Evolutionary conservation across 2,329 filamentous ascomycete species (phyloP), one percentile per base, ranked within the genome.

Genomic region (Calonectria henricotiae): DNA sequence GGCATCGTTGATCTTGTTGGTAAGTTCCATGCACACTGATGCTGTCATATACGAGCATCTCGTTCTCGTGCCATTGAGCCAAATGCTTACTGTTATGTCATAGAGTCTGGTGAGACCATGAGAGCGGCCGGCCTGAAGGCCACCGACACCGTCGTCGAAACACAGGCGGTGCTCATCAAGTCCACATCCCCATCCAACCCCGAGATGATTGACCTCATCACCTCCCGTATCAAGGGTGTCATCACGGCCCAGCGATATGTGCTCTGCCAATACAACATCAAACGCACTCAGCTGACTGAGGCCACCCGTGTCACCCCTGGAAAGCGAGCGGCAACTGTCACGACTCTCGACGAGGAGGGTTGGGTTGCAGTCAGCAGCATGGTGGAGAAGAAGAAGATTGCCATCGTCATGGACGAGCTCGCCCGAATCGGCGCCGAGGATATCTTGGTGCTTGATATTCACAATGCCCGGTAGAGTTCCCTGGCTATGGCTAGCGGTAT

Each of bases 101-200:
- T 76, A 96, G 96, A 99, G 87, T 98, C 96, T 23, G 96, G 96
- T 67, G 96, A 98, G 84, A 99, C 96, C 0, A 99, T 99, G 96
- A 93, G 94, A 79, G 96, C 96, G 23, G 96, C 96, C 49, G 96
- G 96, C 27, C 89, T 99, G 62, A 95, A 95, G 84, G 92, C 96
- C 67, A 98, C 98, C 77, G 95, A 96, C 77, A 99, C 96, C 2
- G 95, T 99, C 30, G 89, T 98, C 62, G 91, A 94, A 68, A 95
- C 93, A 66, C 94, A 92, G 20, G 95, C 96, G 37, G 92, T 98
- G 58, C 89, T 99, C 69, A 95, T 99, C 86, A 96, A 96, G 86
- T 98, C 95, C 47, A 94, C 92, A 80, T 89, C 91, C 68, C 92
- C 95, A 5, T 93, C 92, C 71, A 94, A 98, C 82, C 89, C 91